Percentiles rank a stretch among this genome's conserved stretches.
These are phyloP conservation scores for Abelmoschus esculentus DNA, from an alignment of 345 rosid species.

Conservation along the genomic window DNA sequence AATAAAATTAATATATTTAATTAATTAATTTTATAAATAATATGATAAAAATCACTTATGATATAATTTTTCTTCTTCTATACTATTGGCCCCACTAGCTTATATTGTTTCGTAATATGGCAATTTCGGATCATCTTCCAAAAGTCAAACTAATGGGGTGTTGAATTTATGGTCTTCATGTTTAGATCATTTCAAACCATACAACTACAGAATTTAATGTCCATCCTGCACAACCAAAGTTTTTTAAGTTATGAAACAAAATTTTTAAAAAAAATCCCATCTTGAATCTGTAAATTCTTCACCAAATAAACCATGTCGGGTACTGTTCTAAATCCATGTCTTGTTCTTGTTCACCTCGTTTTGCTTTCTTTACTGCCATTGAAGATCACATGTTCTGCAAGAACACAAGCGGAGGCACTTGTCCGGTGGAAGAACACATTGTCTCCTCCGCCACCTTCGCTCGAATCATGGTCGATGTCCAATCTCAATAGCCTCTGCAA, in stretches of 20 bases:
- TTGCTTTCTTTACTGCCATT: conserved; percentile 25
- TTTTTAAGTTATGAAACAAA: not conserved
- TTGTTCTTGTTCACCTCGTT: conserved; percentile 20
- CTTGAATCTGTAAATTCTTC: too few species aligned
- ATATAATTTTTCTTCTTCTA: too few species aligned
- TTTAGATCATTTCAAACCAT: too few species aligned
- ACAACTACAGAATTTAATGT: not conserved
- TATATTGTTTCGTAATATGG: not conserved
- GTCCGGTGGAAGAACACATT: conserved; percentile 46
- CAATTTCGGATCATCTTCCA: not conserved
- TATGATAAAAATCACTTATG: too few species aligned
- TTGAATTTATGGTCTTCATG: not conserved
- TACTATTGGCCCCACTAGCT: not conserved
- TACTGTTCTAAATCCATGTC: not conserved
- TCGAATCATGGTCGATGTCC: conserved; percentile 47
- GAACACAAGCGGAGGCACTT: conserved; percentile 55
- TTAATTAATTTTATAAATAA: too few species aligned
- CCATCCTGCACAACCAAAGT: not conserved
- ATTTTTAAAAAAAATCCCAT: too few species aligned
- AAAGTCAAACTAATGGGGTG: not conserved
- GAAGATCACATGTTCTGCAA: conserved; percentile 28
- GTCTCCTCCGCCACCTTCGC: conserved; percentile 20
- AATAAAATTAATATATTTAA: too few species aligned
- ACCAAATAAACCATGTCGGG: conserved; percentile 15
- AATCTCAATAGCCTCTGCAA: conserved; percentile 48